Base-by-base conservation (phyloP, 495 filamentous ascomycete species). In the Aspergillus egyptiacus region DNA sequence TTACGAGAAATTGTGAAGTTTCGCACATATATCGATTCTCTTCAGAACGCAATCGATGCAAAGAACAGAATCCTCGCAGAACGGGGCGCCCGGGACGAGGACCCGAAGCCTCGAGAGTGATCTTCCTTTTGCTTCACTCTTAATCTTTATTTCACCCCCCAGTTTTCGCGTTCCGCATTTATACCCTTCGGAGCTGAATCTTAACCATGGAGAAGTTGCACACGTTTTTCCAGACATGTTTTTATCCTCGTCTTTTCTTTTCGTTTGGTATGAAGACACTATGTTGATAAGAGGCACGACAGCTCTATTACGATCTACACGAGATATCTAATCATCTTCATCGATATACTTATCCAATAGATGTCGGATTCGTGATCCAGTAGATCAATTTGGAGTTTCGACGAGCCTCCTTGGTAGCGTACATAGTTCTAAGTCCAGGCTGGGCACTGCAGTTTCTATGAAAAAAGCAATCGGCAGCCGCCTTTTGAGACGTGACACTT, bases 1-100 rank as follows among this genome's bases (percentile, higher is more conserved):
- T 71, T 97, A 17, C 75, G 84, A n/a, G 93, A 99, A 68, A 96
- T 91, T 60, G 87, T 96, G 56, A 99, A 97, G 60, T 97, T 95
- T 66, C 73, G 83, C 39, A 97, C 90, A 0, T 99, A 97, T 53
- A 89, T 96, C 51, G 94, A 97, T 59, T 80, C 78, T 24, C 68
- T 99, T 10, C 67, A 70, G 19, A 73, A 69, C 17, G 84, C 85
- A 11, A 72, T 81, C 46, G 61, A 51, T 32, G 66, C 70, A 25
- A 84, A 84, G 54, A 76, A 80, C 38, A 75, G 70, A 46, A 74
- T 86, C 35, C 56, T 65, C 53, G 61, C 69, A 20, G 55, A 55
- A n/a, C n/a, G n/a, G n/a, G n/a, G n/a, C n/a, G n/a, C 25, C 13
- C 55, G 64, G 49, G 63, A 62, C 35, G 59, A 66, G 27, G 14